Base-by-base conservation (phyloP, 129 eudicot species). In the Lactuca sativa region DNA sequence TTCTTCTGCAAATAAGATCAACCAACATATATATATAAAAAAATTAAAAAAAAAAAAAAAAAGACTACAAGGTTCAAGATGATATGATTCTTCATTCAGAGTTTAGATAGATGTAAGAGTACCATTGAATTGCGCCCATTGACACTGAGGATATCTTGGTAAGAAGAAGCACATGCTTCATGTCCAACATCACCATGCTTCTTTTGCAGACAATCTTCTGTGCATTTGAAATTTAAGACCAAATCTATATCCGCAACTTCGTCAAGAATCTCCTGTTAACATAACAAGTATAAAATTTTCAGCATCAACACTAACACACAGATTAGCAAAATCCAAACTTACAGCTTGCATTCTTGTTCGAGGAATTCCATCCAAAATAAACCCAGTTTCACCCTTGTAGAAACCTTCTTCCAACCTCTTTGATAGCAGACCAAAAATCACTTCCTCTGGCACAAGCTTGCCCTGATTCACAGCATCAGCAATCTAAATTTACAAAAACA, bases 311-410 rank as follows among this genome's bases (percentile, higher is more conserved):
- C 3, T 15, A 12, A 48, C 14, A 33, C 30, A 54, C 54, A 67
- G 6, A 41, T 31, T 1, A 56, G 37, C 0, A 55, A 36, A 43
- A 60, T 10, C 16, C 13, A 0, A 59, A 82, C 99, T 90, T 66
- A 93, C 99, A 59, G 99, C 99, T 82, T 93, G 99, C 56, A 82
- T 64, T 59, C 75, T 82, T 21, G 95, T 77, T 75, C 99, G 83
- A 41, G 99, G 99, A 76, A 93, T 81, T 11, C 99, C 99, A 80
- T 87, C 95, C 83, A 93, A 71, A 76, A 93, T 93, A 74, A 93
- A 93, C 43, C 99, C 99, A 66, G 82, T 77, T 83, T 93, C 97
- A 71, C 99, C 99, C 72, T 73, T 87, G 78, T 70, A 64, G 58
- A 79, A 80, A 11, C 97, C 99, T 82, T 90, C 99, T 74, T 93